phyloP scores from a whole-genome alignment of 805 yeast genomes.

The Diddensiella santjacobensis region DNA sequence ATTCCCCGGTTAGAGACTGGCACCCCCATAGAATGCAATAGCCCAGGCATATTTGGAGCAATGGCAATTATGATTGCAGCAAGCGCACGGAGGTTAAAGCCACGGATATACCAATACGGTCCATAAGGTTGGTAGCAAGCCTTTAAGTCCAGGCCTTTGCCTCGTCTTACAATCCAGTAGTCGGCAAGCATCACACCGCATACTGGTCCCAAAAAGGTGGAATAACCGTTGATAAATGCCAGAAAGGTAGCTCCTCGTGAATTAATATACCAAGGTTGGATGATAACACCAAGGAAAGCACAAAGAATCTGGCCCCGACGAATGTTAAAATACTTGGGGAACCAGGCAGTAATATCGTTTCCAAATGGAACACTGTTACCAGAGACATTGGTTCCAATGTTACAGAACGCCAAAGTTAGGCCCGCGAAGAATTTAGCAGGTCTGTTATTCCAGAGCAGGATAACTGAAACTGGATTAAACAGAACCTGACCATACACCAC shows the following conservation, averaged over 20 bases:
- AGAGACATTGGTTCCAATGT: conserved; percentile 44
- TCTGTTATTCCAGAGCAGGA: conserved; percentile 35
- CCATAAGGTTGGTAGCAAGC: conserved; percentile 14
- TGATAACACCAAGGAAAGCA: conserved; percentile 35
- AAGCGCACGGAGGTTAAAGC: conserved; percentile 43
- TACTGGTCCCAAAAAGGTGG: conserved; percentile 41
- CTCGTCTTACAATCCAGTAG: conserved; percentile 39
- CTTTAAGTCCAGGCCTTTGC: conserved; percentile 23
- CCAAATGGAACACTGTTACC: conserved; percentile 50
- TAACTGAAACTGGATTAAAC: conserved; percentile 45
- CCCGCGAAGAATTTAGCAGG: conserved; percentile 42
- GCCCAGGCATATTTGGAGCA: conserved; percentile 16
- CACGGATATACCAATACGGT: conserved; percentile 43
- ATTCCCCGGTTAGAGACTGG: conserved; percentile 14
- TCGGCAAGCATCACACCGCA: conserved; percentile 40
- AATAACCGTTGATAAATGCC: conserved; percentile 30
- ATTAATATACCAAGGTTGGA: conserved; percentile 37
- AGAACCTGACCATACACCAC: conserved; percentile 39
- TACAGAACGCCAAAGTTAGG: conserved; percentile 39
- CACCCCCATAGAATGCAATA: conserved; percentile 17
- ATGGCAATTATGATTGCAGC: conserved; percentile 31
- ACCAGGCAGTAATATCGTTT: conserved; percentile 45
- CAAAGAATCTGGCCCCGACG: conserved; percentile 39
- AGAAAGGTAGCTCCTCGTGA: conserved; percentile 14
- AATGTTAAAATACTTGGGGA: conserved; percentile 44